These are phyloP conservation scores for Bodo saltans DNA, from an alignment of 78 protist genomes.

Conservation along the genomic window DNA sequence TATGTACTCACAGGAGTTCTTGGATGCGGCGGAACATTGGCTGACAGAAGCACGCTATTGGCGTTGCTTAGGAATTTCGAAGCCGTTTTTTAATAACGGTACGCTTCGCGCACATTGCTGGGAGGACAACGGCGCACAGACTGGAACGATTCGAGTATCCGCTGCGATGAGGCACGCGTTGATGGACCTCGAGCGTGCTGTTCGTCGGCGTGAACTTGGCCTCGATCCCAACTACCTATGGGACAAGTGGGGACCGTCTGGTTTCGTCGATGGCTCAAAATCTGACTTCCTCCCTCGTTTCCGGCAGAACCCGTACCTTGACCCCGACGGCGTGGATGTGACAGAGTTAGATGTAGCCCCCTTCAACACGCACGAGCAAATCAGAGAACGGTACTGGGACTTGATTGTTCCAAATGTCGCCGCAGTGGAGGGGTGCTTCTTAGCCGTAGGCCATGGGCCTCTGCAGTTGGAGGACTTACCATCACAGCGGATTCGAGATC, in stretches of 20 bases:
- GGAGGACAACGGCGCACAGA: neutral
- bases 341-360: neutral
- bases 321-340: neutral
- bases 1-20: neutral
- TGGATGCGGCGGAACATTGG: neutral
- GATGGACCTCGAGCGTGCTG: neutral
- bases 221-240: neutral
- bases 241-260: neutral
- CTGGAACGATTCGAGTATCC: neutral
- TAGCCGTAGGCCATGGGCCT: neutral
- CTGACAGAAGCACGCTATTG: neutral
- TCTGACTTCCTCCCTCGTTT: neutral
- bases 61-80: neutral
- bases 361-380: neutral
- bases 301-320: neutral
- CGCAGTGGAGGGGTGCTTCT: neutral
- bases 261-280: neutral
- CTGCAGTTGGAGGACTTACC: neutral
- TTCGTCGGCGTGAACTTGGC: neutral
- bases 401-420: neutral
- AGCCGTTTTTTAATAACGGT: neutral
- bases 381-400: neutral
- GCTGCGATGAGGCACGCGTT: neutral
- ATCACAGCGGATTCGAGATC: too few relatives aligned
- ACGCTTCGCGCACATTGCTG: neutral